A percentile compares a stretch with the other conserved stretches of the same genome.
These are phyloP conservation scores for Aspergillus texensis DNA, from an alignment of 2,329 filamentous ascomycete species.

Conservation along the genomic window DNA sequence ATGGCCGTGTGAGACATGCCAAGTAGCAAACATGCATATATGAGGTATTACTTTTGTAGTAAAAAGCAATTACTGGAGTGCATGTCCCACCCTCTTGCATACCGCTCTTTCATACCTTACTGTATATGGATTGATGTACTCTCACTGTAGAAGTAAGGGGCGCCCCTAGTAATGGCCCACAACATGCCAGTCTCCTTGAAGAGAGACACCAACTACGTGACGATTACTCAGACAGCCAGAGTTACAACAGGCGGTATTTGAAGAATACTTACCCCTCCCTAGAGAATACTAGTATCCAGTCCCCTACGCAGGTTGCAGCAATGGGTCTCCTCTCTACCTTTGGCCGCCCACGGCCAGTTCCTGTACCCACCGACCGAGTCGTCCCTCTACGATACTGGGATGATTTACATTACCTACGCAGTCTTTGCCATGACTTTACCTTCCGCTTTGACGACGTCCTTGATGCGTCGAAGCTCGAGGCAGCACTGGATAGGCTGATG, in stretches of 20 bases:
- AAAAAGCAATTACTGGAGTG: background rate
- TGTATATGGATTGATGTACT: background rate
- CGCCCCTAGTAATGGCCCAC: background rate
- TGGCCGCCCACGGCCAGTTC: constrained; percentile 1
- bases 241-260: background rate
- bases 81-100: background rate
- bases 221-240: too few species aligned
- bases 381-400: constrained; percentile 20
- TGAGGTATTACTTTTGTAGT: background rate
- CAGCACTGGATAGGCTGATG: constrained; percentile 42
- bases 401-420: constrained; percentile 13
- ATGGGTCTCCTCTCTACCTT: constrained; percentile 1
- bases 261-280: background rate
- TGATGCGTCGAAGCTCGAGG: constrained; percentile 43
- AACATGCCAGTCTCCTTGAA: too few species aligned
- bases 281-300: background rate
- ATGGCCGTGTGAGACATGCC: background rate
- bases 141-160: background rate
- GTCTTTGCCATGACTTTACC: constrained; percentile 20
- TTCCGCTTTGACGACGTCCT: constrained; percentile 53
- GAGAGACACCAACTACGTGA: too few species aligned
- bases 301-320: background rate
- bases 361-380: constrained; percentile 16
- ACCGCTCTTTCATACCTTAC: background rate
- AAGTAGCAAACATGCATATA: background rate